Percentiles rank a stretch among this genome's conserved stretches.
phyloP scores from a whole-genome alignment of 2,329 filamentous ascomycete genomes.

The Hymenoscyphus albidus region DNA sequence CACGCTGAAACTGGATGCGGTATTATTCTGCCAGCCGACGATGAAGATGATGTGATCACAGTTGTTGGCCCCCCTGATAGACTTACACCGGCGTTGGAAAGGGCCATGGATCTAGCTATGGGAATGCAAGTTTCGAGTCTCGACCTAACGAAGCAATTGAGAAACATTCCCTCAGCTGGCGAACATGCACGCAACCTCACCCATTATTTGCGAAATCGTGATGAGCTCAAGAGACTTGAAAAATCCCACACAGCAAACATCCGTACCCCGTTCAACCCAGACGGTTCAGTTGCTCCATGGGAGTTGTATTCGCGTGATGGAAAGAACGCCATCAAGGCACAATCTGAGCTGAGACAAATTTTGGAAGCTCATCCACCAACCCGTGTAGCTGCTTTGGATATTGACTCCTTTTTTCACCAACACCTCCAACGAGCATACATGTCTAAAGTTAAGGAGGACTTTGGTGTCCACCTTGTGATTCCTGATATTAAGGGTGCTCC shows the following conservation, averaged over 20 bases:
- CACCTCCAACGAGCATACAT: constrained; percentile 64
- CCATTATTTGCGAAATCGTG: constrained; percentile 78
- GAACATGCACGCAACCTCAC: constrained; percentile 82
- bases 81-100: constrained; percentile 72
- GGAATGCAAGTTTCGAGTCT: constrained; percentile 81
- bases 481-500: constrained; percentile 58
- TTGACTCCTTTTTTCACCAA: constrained; percentile 77
- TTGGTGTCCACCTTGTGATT: constrained; percentile 70
- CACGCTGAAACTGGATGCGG: constrained; percentile 86
- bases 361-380: constrained; percentile 71
- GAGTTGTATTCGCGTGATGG: constrained; percentile 83
- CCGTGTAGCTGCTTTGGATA: constrained; percentile 60
- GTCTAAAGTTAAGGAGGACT: constrained; percentile 60
- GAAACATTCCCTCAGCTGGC: constrained; percentile 66
- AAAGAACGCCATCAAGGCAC: constrained; percentile 75
- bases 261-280: constrained; percentile 67
- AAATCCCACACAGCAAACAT: constrained; percentile 79
- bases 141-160: constrained; percentile 77
- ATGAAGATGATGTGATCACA: constrained; percentile 75
- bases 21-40: constrained; percentile 72
- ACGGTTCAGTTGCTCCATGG: constrained; percentile 73
- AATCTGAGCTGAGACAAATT: constrained; percentile 70
- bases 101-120: constrained; percentile 82
- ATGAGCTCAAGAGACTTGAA: constrained; percentile 80
- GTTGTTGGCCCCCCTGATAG: constrained; percentile 75